Evolutionary conservation across 805 yeast genomes (phyloP).

Genomic region (Ogataea salicorniae): DNA sequence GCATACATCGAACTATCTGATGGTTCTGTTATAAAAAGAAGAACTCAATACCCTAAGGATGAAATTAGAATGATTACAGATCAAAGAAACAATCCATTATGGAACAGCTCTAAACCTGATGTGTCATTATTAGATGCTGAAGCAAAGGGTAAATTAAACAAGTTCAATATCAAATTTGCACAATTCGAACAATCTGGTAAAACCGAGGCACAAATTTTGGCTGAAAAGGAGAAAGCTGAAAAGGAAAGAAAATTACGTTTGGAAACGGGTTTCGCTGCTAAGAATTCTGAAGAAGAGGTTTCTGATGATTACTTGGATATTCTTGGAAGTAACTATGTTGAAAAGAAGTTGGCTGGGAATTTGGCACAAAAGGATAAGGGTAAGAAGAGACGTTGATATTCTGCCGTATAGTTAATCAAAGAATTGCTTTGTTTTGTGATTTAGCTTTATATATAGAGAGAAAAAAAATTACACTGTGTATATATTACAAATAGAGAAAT

Average conservation of each 20-base stretch:
- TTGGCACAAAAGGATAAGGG: conserved; percentile 29
- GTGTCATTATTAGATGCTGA: conserved; percentile 70
- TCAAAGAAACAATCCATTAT: conserved; percentile 77
- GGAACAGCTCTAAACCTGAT: conserved; percentile 87
- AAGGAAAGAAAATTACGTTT: conserved; percentile 26
- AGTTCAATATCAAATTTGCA: conserved; percentile 64
- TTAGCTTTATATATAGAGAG: too few relatives aligned
- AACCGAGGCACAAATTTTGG: conserved; percentile 26
- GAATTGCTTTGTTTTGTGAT: too few relatives aligned
- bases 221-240: conserved; percentile 21
- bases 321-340: conserved; percentile 43
- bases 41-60: conserved; percentile 82
- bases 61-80: conserved; percentile 84
- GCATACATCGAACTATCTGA: conserved; percentile 87
- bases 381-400: conserved; percentile 17
- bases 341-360: conserved; percentile 32
- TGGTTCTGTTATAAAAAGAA: conserved; percentile 81
- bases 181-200: conserved; percentile 38
- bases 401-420: not conserved
- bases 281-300: conserved; percentile 17
- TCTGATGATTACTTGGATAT: conserved; percentile 51
- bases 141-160: conserved; percentile 75
- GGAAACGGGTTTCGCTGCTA: conserved; percentile 23
- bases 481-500: not conserved
- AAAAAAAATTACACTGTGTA: conserved; percentile 1